Evolutionary conservation across 139 green algal genomes (phyloP).

Genomic region (Chlamydomonas sp.): DNA sequence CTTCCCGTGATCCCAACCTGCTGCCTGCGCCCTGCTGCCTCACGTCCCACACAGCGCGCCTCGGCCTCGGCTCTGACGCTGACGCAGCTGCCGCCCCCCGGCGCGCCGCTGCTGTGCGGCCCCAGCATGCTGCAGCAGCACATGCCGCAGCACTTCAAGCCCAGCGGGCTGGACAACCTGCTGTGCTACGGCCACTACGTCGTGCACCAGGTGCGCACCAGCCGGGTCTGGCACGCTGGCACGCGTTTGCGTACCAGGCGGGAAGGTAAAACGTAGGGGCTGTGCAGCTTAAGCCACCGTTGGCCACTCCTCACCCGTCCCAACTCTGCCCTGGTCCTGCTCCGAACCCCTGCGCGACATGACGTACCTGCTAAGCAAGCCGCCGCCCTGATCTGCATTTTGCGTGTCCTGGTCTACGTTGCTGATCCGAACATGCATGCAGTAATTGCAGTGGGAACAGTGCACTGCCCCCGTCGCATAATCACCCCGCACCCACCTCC

Average conservation of each 20-base stretch:
- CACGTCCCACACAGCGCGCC: not conserved
- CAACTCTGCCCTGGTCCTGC: no score
- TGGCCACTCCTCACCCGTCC: no score
- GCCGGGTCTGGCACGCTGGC: no score
- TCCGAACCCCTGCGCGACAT: no score
- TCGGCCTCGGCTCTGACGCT: conserved; percentile 1
- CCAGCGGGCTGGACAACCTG: conserved; percentile 38
- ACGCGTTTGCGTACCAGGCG: no score
- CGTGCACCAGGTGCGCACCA: conserved; percentile 37
- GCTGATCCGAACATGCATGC: not conserved
- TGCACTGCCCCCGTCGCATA: not conserved
- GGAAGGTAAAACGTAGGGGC: no score
- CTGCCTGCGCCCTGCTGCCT: no score
- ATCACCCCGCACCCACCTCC: not conserved
- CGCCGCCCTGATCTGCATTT: no score
- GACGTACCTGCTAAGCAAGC: no score
- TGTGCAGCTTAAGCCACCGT: no score
- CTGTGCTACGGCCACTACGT: conserved; percentile 54
- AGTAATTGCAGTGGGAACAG: not conserved
- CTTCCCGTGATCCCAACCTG: no score
- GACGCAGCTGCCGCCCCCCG: not conserved
- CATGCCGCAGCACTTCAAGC: conserved; percentile 22
- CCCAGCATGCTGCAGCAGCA: not conserved
- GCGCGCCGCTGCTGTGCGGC: conserved; percentile 4
- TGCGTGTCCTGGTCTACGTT: no score